Conservation (phyloP, 352 stramenopile species). For the Pythium pyrilobum region DNA sequence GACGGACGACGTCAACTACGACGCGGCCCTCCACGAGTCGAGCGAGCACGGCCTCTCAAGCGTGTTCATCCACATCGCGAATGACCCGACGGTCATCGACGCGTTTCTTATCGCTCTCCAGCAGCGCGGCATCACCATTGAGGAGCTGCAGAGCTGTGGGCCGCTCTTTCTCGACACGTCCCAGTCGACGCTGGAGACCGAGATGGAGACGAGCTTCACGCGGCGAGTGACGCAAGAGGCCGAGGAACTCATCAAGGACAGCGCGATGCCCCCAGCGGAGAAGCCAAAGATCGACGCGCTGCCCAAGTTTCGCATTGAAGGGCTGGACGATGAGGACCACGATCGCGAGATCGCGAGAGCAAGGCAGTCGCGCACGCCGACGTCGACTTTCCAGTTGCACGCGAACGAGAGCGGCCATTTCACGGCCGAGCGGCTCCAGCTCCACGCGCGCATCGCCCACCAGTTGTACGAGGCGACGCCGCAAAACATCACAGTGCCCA, state of each 20-base stretch:
- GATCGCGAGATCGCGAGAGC: constrained; percentile 36
- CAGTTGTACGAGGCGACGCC: constrained; percentile 57
- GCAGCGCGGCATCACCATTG: constrained; percentile 30
- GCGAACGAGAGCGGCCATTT: constrained; percentile 57
- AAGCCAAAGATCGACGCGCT: constrained; percentile 5
- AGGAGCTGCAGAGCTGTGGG: constrained; percentile 51
- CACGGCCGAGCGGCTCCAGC: constrained; percentile 45
- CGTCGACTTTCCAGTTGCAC: constrained; percentile 57
- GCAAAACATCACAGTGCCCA: constrained; percentile 45
- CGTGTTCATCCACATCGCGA: constrained; percentile 45
- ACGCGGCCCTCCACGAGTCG: constrained; percentile 6
- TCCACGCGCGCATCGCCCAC: constrained; percentile 71
- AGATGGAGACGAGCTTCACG: constrained; percentile 44
- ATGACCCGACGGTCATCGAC: constrained; percentile 41
- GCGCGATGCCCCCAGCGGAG: constrained; percentile 9
- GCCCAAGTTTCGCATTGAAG: constrained; percentile 18
- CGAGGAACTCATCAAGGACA: constrained; percentile 25
- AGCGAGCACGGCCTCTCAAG: neutral
- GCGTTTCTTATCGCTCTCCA: constrained; percentile 35
- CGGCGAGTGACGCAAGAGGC: constrained; percentile 47
- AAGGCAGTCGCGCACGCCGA: constrained; percentile 12
- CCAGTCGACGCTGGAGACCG: constrained; percentile 57
- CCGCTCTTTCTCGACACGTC: constrained; percentile 62
- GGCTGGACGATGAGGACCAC: constrained; percentile 31
- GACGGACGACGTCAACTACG: constrained; percentile 21